Conservation (phyloP, 345 rosid species). For the Eucalyptus erythrocorys region DNA sequence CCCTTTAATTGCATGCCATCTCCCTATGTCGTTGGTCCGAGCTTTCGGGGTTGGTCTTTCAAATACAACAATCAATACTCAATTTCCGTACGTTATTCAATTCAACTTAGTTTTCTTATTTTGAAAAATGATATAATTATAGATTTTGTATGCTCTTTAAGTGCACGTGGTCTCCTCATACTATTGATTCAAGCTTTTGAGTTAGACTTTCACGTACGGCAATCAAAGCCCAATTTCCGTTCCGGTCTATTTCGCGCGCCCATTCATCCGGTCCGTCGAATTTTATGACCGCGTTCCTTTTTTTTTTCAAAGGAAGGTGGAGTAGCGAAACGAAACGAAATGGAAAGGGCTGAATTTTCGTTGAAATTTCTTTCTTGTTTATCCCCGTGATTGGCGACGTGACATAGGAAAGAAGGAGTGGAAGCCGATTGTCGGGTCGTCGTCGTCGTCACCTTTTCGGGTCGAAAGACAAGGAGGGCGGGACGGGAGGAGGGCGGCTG, state of each 20-base stretch:
- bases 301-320: background rate
- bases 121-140: background rate
- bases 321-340: background rate
- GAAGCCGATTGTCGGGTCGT: background rate
- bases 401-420: background rate
- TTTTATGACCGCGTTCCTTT: background rate
- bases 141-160: background rate
- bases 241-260: background rate
- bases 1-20: rapidly evolving
- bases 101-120: background rate
- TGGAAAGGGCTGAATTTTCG: background rate
- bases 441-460: background rate
- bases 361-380: background rate
- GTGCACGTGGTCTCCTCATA: rapidly evolving
- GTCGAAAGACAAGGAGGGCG: background rate
- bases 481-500: background rate
- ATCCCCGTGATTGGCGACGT: background rate
- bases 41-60: background rate
- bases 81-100: rapidly evolving
- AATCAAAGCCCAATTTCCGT: background rate
- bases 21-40: rapidly evolving
- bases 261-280: background rate
- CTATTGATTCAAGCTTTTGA: rapidly evolving
- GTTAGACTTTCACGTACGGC: background rate
- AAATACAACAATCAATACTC: background rate